Base-by-base conservation (phyloP, 139 green algal species). In the Tetradesmus obliquus region DNA sequence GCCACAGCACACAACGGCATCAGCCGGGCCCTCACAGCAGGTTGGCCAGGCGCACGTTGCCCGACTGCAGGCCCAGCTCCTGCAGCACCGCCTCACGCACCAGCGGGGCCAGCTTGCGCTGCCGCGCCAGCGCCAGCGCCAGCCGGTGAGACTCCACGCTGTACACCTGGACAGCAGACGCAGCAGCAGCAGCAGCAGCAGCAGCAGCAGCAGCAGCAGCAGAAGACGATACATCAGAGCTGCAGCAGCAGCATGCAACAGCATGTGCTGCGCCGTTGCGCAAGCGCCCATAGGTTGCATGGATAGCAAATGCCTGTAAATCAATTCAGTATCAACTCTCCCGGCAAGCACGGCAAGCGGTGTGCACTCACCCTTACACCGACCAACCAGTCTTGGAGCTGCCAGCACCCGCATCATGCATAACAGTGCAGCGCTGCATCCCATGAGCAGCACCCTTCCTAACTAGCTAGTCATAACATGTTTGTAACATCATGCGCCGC, bases 101-200 rank as follows among this genome's bases (percentile, higher is more conserved):
- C 19, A 98, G 88, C 5, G 95, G 94, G 79, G 97, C 62, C 69
- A 99, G 92, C 87, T 95, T 89, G 13, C 94, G 91, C 7, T 57
- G 72, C 0, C 58, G 55, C 58, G 97, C 95, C 82, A 99, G 92
- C 5, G 94, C 95, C 55, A 96, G 88, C 0, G 97, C 97, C 74
- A 99, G 93, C 9, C 97, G 94, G 94, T 99, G 97, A 17, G 88
- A 82, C 12, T 90, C 82, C 6, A 69, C 45, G 7, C 90, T 82
- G 72, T 74, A 69, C 71, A 84, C 90, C 55, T 90, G 60, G 4
- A 71, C 3, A 45, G 32, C 32, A 45, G 69, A 19, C 15, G 79
- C 79, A 84, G n/a, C 12, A 3, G 24, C 45, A 57, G n/a, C 79
- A 84, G 19, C n/a, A 84, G 79, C 15, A 55, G 13, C 76, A 55